Percentiles rank a stretch among this genome's conserved stretches.
phyloP scores from a whole-genome alignment of 768 basidiomycete genomes.

The Leccinum fibrillosum region DNA sequence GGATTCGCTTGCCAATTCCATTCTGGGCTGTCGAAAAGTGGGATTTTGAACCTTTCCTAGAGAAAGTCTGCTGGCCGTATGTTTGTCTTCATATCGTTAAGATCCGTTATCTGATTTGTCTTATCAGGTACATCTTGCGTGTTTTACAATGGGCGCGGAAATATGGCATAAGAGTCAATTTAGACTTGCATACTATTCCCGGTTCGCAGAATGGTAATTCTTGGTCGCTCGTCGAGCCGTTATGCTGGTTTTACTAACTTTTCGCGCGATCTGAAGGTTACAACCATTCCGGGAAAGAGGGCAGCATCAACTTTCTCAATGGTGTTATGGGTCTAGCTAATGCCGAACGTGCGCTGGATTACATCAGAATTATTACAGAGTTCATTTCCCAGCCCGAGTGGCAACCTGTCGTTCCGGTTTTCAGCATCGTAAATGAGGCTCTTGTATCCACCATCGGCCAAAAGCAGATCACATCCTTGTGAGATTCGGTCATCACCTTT shows the following conservation, averaged over 20 bases:
- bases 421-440: slow-evolving; percentile 67
- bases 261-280: slow-evolving; percentile 35
- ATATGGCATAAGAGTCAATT: slow-evolving; percentile 80
- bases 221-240: not conserved
- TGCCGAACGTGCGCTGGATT: slow-evolving; percentile 73
- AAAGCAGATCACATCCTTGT: slow-evolving; percentile 59
- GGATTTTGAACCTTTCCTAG: slow-evolving; percentile 73
- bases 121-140: slow-evolving; percentile 63
- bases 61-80: slow-evolving; percentile 71
- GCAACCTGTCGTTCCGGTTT: slow-evolving; percentile 55
- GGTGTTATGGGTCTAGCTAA: slow-evolving; percentile 87
- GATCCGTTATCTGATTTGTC: slow-evolving; percentile 1
- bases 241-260: not conserved
- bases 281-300: slow-evolving; percentile 61
- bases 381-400: slow-evolving; percentile 81
- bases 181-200: slow-evolving; percentile 79
- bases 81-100: slow-evolving; percentile 16
- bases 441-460: slow-evolving; percentile 50
- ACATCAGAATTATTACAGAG: slow-evolving; percentile 70
- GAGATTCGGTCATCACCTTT: slow-evolving; percentile 20
- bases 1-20: slow-evolving; percentile 74
- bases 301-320: slow-evolving; percentile 58
- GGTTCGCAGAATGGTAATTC: slow-evolving; percentile 70
- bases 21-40: slow-evolving; percentile 86
- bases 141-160: slow-evolving; percentile 82